Conservation (phyloP, 176 grass and related monocot species). For the Ensete glaucum region DNA sequence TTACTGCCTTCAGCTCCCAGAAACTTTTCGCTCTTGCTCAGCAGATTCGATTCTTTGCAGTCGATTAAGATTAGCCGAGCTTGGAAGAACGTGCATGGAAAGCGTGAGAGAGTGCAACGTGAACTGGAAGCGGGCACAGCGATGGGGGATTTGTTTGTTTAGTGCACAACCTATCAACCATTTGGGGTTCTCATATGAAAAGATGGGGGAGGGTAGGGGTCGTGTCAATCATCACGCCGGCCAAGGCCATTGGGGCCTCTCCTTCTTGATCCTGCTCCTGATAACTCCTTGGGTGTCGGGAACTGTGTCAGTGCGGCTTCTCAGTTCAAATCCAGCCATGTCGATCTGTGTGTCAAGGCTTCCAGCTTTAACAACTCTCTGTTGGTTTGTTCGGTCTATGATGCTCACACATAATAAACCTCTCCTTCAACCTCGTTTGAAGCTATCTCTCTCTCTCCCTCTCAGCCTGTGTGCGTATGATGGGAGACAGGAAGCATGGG, state of each 20-base stretch:
- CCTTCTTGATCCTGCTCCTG: background rate
- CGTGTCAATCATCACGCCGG: constrained; percentile 7
- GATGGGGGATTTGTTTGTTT: background rate
- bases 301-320: background rate
- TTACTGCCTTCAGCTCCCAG: constrained; percentile 9
- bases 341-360: background rate
- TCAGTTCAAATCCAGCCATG: background rate
- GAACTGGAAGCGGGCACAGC: background rate
- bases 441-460: background rate
- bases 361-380: no score
- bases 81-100: constrained; percentile 6
- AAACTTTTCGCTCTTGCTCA: background rate
- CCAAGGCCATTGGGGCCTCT: background rate
- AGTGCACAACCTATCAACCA: background rate
- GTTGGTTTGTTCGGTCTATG: no score
- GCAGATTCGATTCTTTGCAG: constrained; percentile 15
- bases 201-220: background rate
- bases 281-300: background rate
- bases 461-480: background rate
- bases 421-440: no score
- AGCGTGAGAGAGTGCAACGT: background rate
- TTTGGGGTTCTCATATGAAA: background rate
- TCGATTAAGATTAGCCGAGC: background rate
- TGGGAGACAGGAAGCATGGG: background rate
- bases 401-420: no score